Evolutionary conservation across 768 basidiomycete species (phyloP).

Genomic region (Gymnopilus dilepis): DNA sequence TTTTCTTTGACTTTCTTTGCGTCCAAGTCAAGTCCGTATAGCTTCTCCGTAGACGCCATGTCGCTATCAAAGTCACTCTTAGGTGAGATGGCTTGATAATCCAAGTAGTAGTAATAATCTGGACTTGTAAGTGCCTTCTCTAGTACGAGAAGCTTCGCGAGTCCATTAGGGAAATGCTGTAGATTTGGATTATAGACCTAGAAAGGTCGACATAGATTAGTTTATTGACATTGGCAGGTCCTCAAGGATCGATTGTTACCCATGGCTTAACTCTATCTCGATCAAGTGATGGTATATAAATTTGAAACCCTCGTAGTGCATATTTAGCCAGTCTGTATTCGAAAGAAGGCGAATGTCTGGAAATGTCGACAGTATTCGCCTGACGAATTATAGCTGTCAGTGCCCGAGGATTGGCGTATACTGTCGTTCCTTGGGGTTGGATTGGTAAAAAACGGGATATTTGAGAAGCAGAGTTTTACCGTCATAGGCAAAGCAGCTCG

Average conservation of each 20-base stretch:
- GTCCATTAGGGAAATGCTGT: neutral
- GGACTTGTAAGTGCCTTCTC: neutral
- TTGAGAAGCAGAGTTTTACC: neutral
- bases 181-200: neutral
- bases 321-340: constrained; percentile 58
- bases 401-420: constrained; percentile 53
- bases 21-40: no score
- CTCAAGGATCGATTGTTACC: neutral
- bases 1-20: no score
- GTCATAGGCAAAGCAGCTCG: constrained; percentile 42
- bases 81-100: no score
- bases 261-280: constrained; percentile 25
- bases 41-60: no score
- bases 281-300: constrained; percentile 47
- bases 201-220: neutral
- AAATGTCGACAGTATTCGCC: constrained; percentile 41
- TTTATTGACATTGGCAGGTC: neutral
- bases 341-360: constrained; percentile 55
- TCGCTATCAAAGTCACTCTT: no score
- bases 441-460: constrained; percentile 17
- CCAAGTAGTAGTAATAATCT: no score
- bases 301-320: constrained; percentile 49
- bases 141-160: neutral
- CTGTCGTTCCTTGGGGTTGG: constrained; percentile 24
- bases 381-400: constrained; percentile 48